Evolutionary conservation across 192 early-diverging fungal genomes (phyloP), one percentile per base, ranked within the genome.

Genomic region (Podila clonocystis): DNA sequence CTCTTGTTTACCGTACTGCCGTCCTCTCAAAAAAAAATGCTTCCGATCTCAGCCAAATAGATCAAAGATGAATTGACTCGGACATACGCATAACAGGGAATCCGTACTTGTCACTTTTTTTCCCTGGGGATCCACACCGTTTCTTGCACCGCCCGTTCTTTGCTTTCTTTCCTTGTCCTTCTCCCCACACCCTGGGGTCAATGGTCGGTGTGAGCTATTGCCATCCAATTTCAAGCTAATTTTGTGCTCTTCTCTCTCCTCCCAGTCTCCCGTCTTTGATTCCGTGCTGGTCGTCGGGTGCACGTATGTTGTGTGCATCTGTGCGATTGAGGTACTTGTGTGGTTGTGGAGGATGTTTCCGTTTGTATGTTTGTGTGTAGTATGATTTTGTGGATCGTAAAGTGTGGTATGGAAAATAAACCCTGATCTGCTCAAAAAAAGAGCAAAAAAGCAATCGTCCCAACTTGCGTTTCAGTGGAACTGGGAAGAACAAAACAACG

Each of bases 401-500:
- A 58, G 55, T 58, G 55, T 58, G 55, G 55, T 58, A 28, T 58
- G 26, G 55, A 58, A 60, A 29, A 60, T 17, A 30, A 60, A 60
- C 15, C 22, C 41, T 45, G 41, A 45, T 45, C 41, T 45, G 41
- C 41, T 45, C 41, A 45, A 45, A 12, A 41, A 41, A 45, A 55
- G 0, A 55, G 6, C n/a, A n/a, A n/a, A 17, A 17, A 52, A 52
- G n/a, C 33, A 34, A 34, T 36, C 36, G 24, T 11, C n/a, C 19
- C 62, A 38, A 50, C 62, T 36, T n/a, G 28, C 65, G 7, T 13
- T 24, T 24, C 20, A 19, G 7, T 30, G 2, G 26, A 12, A 61
- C 31, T 22, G 59, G n/a, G n/a, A 28, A 26, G 38, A 60, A 55
- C 30, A 22, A 26, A 17, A 29, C n/a, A 59, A 38, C 9, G 62